A percentile compares a stretch with the other conserved stretches of the same genome.
phyloP scores from a whole-genome alignment of 139 green algal genomes.

The Gonium pectorale region DNA sequence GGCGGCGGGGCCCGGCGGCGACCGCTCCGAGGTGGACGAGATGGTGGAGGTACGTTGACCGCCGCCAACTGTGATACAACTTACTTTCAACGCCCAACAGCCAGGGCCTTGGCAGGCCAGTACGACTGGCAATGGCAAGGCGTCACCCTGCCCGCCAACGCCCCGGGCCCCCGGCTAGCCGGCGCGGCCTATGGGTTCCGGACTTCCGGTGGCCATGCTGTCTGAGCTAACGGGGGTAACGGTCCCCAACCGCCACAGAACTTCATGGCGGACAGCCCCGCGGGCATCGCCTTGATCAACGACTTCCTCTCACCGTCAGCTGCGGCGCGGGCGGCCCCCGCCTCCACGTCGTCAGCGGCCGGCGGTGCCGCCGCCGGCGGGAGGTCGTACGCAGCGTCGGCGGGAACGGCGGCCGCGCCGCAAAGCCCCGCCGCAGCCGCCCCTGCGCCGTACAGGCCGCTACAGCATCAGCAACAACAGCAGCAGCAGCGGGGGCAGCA shows the following conservation, averaged over 20 bases:
- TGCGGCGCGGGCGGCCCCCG: too few species aligned
- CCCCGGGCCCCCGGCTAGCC: too few species aligned
- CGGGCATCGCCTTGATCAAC: conserved; percentile 12
- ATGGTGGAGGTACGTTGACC: conserved; percentile 28
- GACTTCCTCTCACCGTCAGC: conserved; percentile 17
- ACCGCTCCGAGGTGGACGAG: conserved; percentile 12
- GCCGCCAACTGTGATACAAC: too few species aligned
- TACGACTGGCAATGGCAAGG: too few species aligned
- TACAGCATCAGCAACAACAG: neutral
- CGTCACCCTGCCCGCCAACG: too few species aligned
- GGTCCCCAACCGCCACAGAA: neutral
- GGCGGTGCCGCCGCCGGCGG: neutral
- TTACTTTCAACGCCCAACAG: too few species aligned
- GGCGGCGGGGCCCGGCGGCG: conserved; percentile 2
- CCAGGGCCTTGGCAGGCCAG: too few species aligned
- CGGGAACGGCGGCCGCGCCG: neutral
- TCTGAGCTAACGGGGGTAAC: too few species aligned
- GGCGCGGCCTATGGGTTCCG: too few species aligned
- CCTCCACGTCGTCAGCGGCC: too few species aligned
- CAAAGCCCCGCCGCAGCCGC: too few species aligned
- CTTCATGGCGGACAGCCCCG: conserved; percentile 35
- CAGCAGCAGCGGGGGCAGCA: neutral
- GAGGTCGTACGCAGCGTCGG: conserved; percentile 10
- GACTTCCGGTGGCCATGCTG: neutral
- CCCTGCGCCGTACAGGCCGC: too few species aligned